Evolutionary conservation across 805 yeast genomes (phyloP).

Genomic region (Starmerella gropengiesseri): DNA sequence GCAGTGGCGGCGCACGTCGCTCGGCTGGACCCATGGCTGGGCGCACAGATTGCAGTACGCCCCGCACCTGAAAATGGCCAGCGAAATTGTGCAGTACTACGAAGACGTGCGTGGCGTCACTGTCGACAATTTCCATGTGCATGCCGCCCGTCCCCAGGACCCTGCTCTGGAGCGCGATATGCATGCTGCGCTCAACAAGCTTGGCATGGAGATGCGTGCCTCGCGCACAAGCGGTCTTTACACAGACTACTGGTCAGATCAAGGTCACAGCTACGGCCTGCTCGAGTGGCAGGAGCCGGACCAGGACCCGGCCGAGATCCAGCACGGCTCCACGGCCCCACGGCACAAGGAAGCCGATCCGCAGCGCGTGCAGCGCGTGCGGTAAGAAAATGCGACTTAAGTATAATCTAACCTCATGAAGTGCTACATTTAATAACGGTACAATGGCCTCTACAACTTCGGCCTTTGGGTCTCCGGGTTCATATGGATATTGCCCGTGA

Average conservation of each 20-base stretch:
- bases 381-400: too few relatives aligned
- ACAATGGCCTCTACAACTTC: too few relatives aligned
- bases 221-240: conserved; percentile 9
- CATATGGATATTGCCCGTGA: conserved; percentile 26
- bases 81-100: conserved; percentile 21
- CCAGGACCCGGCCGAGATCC: conserved; percentile 37
- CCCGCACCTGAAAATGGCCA: conserved; percentile 19
- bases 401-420: too few relatives aligned
- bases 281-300: conserved; percentile 46
- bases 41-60: background rate
- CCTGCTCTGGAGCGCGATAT: conserved; percentile 6
- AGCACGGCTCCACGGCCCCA: background rate
- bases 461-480: conserved; percentile 26
- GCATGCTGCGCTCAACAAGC: conserved; percentile 12
- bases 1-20: conserved; percentile 9
- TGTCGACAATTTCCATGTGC: conserved; percentile 14
- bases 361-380: too few relatives aligned
- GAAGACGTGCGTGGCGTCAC: conserved; percentile 20
- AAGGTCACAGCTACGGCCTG: conserved; percentile 29
- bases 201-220: conserved; percentile 15
- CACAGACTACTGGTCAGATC: conserved; percentile 22
- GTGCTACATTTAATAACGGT: too few relatives aligned
- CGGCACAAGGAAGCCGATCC: too few relatives aligned
- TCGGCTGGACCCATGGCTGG: background rate
- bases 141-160: background rate